Base-by-base conservation (phyloP, 2,329 filamentous ascomycete species). In the Pseudocercospora vitis region DNA sequence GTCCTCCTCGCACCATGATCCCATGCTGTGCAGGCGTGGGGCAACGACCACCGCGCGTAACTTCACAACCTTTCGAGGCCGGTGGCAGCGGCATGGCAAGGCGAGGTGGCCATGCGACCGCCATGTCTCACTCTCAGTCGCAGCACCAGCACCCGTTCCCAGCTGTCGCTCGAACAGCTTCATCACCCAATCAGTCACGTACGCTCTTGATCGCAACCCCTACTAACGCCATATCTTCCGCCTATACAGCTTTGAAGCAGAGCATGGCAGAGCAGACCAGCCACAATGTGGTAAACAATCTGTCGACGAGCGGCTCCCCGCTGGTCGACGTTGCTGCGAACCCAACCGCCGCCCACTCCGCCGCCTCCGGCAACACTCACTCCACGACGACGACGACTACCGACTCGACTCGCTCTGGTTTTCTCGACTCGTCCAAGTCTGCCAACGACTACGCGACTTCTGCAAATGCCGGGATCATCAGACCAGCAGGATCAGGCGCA, bases 271-370 rank as follows among this genome's bases (percentile, higher is more conserved):
- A 85, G 81, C 80, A 82, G 81, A 81, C 75, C 71, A 78, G 76
- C 80, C 82, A 83, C 75, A 79, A 86, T 86, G 83, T 84, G 83
- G 82, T 85, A 84, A 83, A 83, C 77, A 78, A 83, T 80, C 78
- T 81, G 83, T 85, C 82, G 82, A 78, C 81, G 76, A 81, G 81
- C 78, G 80, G 78, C 71, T 71, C 74, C 71, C 62, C 66, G 67
- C 79, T 81, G 76, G 81, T 82, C 81, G 82, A 83, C 81, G 81
- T 77, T 75, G 77, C 78, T 84, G 81, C 80, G 78, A 68, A 68
- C 62, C 57, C 60, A 59, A 79, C 76, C 77, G 79, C 75, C 74
- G 76, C 77, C 74, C 76, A 75, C 73, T 68, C 76, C 77, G 78
- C 78, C 77, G 75, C 74, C 74, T 65, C 73, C 70, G 73, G 75